Evolutionary conservation across 2,329 filamentous ascomycete genomes (phyloP), one percentile per base, ranked within the genome.

Genomic region (Podosphaera fusca): DNA sequence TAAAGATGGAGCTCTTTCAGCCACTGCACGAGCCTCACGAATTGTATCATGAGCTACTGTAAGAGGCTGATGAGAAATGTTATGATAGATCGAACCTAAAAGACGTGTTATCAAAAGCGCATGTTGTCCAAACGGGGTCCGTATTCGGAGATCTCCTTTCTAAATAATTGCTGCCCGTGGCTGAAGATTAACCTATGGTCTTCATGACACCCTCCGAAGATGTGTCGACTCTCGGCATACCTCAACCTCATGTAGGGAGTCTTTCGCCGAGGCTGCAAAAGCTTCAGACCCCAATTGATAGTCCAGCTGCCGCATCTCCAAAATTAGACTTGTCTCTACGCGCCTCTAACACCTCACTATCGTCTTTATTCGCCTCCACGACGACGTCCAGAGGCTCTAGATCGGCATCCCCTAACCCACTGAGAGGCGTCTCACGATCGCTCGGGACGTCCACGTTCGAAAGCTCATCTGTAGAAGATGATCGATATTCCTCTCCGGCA

Each of bases 191-290:
- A 46, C 53, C 47, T 55, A 50, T 55, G 62, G 58, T 62, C 70
- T 79, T 75, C 73, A 86, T 86, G 82, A 80, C 80, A 77, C 76
- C 80, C 70, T 72, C 77, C 67, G 73, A 77, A 68, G 73, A 83
- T 79, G 79, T 79, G 64, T 74, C 78, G 71, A 78, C 82, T 70
- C 79, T 82, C 68, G 77, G 84, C 70, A 80, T 82, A 51, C 61
- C 63, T 49, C 59, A 61, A 38, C 54, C 63, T 29, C 56, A 60
- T 56, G 57, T 58, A 55, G 69, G 78, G 82, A 54, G 80, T 63
- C 78, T 82, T 60, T 67, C 73, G 61, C 64, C 76, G 67, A 79
- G 73, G 64, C 65, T 80, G 58, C 76, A 80, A 61, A 85, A 82
- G 71, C 72, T 74, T 61, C 78, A 82, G 67, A 71, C 70, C 56